A percentile compares a stretch with the other conserved stretches of the same genome.
These are phyloP conservation scores for Ilyonectria mors-panacis DNA, from an alignment of 2,329 filamentous ascomycete species.

Conservation along the genomic window DNA sequence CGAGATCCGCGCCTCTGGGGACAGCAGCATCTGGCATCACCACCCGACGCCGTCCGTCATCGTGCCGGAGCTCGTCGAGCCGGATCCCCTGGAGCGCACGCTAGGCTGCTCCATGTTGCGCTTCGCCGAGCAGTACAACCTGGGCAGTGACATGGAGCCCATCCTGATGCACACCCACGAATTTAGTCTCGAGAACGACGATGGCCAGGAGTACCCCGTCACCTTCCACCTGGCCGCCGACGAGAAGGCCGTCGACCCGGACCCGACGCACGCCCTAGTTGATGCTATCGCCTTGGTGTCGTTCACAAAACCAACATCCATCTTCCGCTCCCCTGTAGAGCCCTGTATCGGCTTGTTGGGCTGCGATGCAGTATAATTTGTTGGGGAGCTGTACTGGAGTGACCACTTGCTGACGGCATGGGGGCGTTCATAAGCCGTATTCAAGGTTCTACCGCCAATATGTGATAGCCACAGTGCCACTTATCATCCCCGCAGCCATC, in stretches of 20 bases:
- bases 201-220: conserved; percentile 50
- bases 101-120: conserved; percentile 45
- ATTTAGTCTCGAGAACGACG: conserved; percentile 67
- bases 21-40: conserved; percentile 34
- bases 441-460: no score
- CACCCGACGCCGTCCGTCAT: conserved; percentile 38
- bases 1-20: conserved; percentile 45
- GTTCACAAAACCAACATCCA: no score
- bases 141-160: conserved; percentile 54
- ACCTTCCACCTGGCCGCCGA: conserved; percentile 53
- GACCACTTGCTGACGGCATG: no score
- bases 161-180: conserved; percentile 51
- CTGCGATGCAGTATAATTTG: no score
- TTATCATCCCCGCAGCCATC: no score
- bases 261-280: conserved; percentile 43
- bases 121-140: conserved; percentile 52
- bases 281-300: conserved; percentile 69
- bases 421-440: no score
- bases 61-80: conserved; percentile 31
- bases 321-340: no score
- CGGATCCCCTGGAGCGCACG: conserved; percentile 39
- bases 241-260: conserved; percentile 48
- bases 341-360: no score
- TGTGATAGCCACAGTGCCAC: no score
- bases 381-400: no score